Evolutionary conservation across 2,329 filamentous ascomycete species (phyloP).

Genomic region (Cladosporium sphaerospermum): DNA sequence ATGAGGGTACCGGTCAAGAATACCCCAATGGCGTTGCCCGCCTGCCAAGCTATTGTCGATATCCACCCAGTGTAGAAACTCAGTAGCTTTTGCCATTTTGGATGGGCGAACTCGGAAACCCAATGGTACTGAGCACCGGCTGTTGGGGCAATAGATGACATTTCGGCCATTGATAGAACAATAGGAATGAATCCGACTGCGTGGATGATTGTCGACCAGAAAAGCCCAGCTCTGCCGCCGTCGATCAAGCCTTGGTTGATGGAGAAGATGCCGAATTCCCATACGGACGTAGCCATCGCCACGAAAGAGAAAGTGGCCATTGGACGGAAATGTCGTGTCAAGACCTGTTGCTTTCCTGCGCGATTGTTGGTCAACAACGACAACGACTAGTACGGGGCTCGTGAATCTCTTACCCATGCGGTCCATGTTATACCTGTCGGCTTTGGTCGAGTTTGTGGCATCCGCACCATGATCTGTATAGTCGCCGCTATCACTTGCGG

Average conservation of each 20-base stretch:
- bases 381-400: too few species aligned
- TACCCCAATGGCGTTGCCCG: slow-evolving; percentile 17
- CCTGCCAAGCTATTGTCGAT: slow-evolving; percentile 19
- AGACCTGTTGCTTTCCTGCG: slow-evolving; percentile 18
- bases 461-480: not conserved
- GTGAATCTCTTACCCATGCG: slow-evolving; percentile 1
- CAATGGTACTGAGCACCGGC: slow-evolving; percentile 27
- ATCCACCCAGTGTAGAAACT: slow-evolving; percentile 31
- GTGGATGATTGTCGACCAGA: slow-evolving; percentile 23
- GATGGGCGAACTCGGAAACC: slow-evolving; percentile 37
- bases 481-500: not conserved
- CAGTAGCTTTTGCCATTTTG: slow-evolving; percentile 34
- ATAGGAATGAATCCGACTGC: slow-evolving; percentile 17
- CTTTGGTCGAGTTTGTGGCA: not conserved
- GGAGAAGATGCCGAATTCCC: slow-evolving; percentile 17
- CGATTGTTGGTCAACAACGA: not conserved
- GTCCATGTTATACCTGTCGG: not conserved
- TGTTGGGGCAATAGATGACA: slow-evolving; percentile 27
- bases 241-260: slow-evolving; percentile 17
- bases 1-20: slow-evolving; percentile 18
- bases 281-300: slow-evolving; percentile 14
- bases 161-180: slow-evolving; percentile 37
- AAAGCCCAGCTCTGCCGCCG: slow-evolving; percentile 24
- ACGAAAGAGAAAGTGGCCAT: slow-evolving; percentile 17
- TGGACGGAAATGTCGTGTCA: slow-evolving; percentile 16